Percentiles rank a stretch among this genome's conserved stretches.
Evolutionary conservation across 139 green algal species (phyloP).

Genomic region (Auxenochlorella protothecoides): DNA sequence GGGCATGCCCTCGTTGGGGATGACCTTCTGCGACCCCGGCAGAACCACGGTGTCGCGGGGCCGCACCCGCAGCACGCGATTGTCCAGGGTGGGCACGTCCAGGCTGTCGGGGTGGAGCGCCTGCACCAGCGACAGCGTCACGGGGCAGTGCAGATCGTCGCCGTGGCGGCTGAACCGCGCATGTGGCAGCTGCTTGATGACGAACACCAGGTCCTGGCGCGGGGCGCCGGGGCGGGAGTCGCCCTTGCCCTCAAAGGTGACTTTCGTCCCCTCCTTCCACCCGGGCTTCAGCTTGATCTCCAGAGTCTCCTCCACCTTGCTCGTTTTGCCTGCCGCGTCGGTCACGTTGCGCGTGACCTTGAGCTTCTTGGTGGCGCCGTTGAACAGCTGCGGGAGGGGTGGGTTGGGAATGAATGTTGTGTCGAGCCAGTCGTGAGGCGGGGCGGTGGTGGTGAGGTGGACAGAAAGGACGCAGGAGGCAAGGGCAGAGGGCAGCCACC

Average conservation of each 20-base stretch:
- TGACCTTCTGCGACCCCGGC: slow-evolving; percentile 17
- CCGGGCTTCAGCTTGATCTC: slow-evolving; percentile 80
- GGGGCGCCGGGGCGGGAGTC: slow-evolving; percentile 61
- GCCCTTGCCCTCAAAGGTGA: slow-evolving; percentile 82
- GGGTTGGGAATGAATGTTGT: too few species aligned
- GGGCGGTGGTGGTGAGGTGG: too few species aligned
- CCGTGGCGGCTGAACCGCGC: slow-evolving; percentile 62
- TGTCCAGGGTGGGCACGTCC: slow-evolving; percentile 47
- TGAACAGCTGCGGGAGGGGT: slow-evolving; percentile 40
- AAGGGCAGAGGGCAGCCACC: too few species aligned
- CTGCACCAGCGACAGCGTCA: slow-evolving; percentile 21
- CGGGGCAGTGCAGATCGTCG: slow-evolving; percentile 58
- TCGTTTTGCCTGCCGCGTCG: slow-evolving; percentile 19
- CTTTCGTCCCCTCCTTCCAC: slow-evolving; percentile 88
- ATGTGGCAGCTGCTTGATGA: slow-evolving; percentile 73
- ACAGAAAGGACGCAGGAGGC: too few species aligned
- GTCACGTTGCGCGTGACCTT: slow-evolving; percentile 32
- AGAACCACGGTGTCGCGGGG: slow-evolving; percentile 20
- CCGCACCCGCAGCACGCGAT: slow-evolving; percentile 33
- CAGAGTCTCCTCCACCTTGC: slow-evolving; percentile 65
- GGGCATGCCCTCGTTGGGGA: slow-evolving; percentile 62
- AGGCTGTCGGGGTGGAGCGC: slow-evolving; percentile 21
- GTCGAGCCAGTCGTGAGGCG: too few species aligned
- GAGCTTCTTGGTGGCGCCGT: slow-evolving; percentile 47
- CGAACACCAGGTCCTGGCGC: slow-evolving; percentile 77